phyloP scores from a whole-genome alignment of 352 stramenopile species.

The Blastocystis hominis region DNA sequence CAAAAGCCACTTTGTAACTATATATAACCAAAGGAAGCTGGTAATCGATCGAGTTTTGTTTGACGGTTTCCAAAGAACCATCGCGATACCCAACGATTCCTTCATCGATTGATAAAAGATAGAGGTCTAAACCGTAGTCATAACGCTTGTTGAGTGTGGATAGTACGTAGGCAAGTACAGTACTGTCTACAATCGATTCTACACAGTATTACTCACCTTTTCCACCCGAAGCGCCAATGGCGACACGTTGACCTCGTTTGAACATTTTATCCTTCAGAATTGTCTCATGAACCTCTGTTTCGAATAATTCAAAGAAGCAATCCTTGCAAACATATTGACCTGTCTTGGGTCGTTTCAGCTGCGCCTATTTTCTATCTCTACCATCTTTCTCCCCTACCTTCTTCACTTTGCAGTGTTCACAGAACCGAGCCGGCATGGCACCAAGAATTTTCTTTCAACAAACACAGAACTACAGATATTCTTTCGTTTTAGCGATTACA shows the following conservation, averaged over 20 bases:
- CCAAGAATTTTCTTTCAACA: neutral
- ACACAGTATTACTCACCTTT: constrained; percentile 40
- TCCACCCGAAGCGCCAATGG: constrained; percentile 59
- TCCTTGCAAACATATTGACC: constrained; percentile 59
- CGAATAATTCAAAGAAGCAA: constrained; percentile 59
- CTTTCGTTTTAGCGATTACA: too few relatives aligned
- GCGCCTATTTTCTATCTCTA: neutral
- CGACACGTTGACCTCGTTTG: constrained; percentile 46
- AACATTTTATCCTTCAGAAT: constrained; percentile 59
- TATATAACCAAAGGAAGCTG: constrained; percentile 54
- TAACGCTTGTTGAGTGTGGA: constrained; percentile 57
- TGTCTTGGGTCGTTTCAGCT: constrained; percentile 56
- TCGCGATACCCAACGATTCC: constrained; percentile 60
- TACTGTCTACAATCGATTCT: constrained; percentile 39
- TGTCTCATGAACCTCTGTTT: constrained; percentile 59
- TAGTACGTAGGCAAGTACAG: constrained; percentile 57
- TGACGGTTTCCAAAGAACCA: constrained; percentile 59
- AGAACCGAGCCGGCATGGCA: neutral
- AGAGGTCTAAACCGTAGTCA: constrained; percentile 59
- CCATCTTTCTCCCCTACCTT: neutral
- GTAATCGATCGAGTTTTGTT: constrained; percentile 58
- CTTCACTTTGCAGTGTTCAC: constrained; percentile 6
- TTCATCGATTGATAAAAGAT: constrained; percentile 60
- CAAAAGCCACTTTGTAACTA: constrained; percentile 19
- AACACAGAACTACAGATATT: neutral